Evolutionary conservation across 495 filamentous ascomycete genomes (phyloP), one percentile per base, ranked within the genome.

Genomic region (Sordaria brevicollis): DNA sequence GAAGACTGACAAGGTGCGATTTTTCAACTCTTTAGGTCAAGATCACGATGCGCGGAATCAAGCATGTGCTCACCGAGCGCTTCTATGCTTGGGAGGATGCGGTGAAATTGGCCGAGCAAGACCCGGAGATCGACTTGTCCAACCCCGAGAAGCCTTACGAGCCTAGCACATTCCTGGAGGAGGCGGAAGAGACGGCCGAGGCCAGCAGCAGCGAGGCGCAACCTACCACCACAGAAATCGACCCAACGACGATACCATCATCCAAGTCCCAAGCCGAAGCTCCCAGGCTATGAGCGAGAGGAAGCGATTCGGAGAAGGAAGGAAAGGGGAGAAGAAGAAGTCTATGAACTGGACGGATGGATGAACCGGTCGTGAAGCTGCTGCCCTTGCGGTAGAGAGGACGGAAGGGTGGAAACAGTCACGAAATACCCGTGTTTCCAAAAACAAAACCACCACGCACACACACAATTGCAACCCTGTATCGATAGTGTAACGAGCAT

Each of bases 51-150:
- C 84, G 86, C 70, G 82, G 82, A 43, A 97, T 98, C 78, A 93
- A 92, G 82, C 89, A 94, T 76, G 85, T 87, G 57, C 84, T 98
- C 68, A 93, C 91, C 39, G 94, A 98, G 78, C 85, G 94, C 74
- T 93, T 88, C 82, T 95, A 97, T 81, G 85, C 91, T 39, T 97
- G 92, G 92, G 88, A 93, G 74, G 92, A 94, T 73, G 95, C 95
- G 31, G 82, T 87, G 70, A 83, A 86, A 73, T 77, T 93, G 70
- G 94, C 92, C 8, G 81, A 86, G 77, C 80, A 81, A 9, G 93
- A 93, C 76, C 83, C 83, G 19, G 88, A 91, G 76, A 79, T 92
- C 65, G 78, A 92, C 74, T 76, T 92, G 6, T 80, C 76, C 35
- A 84, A 81, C 29, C 69, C 81, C 1, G 84, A 81, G 4, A 77